A percentile compares a stretch with the other conserved stretches of the same genome.
Evolutionary conservation across 1,284 basidiomycete species (phyloP).

Genomic region (Schizophyllum commune): DNA sequence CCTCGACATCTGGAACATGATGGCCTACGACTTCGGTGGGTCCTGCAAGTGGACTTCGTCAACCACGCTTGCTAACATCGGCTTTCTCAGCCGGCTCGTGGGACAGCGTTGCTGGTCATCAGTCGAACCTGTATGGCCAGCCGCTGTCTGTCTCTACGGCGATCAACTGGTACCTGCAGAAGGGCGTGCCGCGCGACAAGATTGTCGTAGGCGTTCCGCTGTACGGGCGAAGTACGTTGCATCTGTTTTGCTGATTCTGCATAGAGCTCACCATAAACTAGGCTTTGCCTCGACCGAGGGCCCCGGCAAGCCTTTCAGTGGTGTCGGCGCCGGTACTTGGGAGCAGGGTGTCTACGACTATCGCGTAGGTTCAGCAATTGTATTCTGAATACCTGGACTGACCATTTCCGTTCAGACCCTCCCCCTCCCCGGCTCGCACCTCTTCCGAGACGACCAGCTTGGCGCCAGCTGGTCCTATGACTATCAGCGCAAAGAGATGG

Average conservation of each 20-base stretch:
- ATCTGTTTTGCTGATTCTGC: neutral
- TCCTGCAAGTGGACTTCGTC: slow-evolving; percentile 6
- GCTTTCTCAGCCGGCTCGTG: slow-evolving; percentile 63
- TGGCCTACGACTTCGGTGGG: slow-evolving; percentile 83
- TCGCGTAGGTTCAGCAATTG: slow-evolving; percentile 29
- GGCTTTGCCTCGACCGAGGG: slow-evolving; percentile 62
- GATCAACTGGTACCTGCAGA: slow-evolving; percentile 63
- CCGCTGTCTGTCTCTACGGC: slow-evolving; percentile 61
- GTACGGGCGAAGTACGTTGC: slow-evolving; percentile 57
- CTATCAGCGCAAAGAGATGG: slow-evolving; percentile 59
- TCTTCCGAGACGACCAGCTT: slow-evolving; percentile 48
- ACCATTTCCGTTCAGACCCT: slow-evolving; percentile 22
- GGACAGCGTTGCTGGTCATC: slow-evolving; percentile 76
- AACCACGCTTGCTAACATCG: neutral
- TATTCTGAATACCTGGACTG: too few relatives aligned
- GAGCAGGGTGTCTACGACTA: slow-evolving; percentile 80
- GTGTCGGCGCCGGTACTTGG: slow-evolving; percentile 70
- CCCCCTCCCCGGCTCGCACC: slow-evolving; percentile 60
- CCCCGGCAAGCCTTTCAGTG: slow-evolving; percentile 71
- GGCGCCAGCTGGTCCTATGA: slow-evolving; percentile 74
- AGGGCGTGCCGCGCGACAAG: slow-evolving; percentile 75
- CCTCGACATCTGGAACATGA: slow-evolving; percentile 96
- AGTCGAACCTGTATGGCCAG: slow-evolving; percentile 78
- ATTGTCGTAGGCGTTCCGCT: slow-evolving; percentile 86
- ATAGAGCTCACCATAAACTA: neutral